Evolutionary conservation across 495 filamentous ascomycete genomes (phyloP).

Genomic region (Symbiotaphrina buchneri): DNA sequence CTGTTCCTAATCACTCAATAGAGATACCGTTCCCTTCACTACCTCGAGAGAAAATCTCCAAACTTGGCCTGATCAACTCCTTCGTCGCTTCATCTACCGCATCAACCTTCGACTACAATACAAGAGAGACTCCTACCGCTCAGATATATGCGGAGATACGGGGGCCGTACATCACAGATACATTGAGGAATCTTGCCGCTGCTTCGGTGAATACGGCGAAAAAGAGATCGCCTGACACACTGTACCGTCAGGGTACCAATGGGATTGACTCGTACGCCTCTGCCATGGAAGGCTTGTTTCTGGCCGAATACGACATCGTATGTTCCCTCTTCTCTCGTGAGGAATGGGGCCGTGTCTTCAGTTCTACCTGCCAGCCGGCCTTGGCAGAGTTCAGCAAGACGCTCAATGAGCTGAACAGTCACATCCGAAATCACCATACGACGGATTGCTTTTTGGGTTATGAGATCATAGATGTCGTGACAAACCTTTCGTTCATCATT

Average conservation of each 20-base stretch:
- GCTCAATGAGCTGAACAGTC: conserved; percentile 66
- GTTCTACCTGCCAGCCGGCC: conserved; percentile 49
- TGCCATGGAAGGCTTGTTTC: conserved; percentile 66
- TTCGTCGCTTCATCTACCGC: conserved; percentile 18
- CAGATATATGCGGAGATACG: conserved; percentile 70
- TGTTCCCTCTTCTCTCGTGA: conserved; percentile 62
- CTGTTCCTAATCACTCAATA: conserved; percentile 9
- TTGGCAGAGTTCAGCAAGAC: conserved; percentile 70
- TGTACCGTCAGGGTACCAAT: conserved; percentile 81
- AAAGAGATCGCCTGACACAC: conserved; percentile 51
- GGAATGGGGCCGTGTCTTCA: conserved; percentile 58
- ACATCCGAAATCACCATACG: conserved; percentile 64
- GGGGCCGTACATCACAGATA: conserved; percentile 60
- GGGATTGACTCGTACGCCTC: conserved; percentile 79
- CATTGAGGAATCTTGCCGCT: conserved; percentile 62
- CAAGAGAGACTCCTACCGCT: conserved; percentile 34
- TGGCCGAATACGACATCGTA: conserved; percentile 75
- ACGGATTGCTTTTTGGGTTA: conserved; percentile 95
- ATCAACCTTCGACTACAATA: conserved; percentile 19
- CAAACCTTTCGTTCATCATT: conserved; percentile 52
- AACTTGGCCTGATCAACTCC: conserved; percentile 31
- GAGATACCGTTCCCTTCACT: conserved; percentile 49
- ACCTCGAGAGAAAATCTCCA: conserved; percentile 28
- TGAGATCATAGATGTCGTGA: conserved; percentile 86
- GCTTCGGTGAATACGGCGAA: conserved; percentile 78